These are phyloP conservation scores for Sugiyamaella boreocaroliniensis DNA, from an alignment of 805 yeast genomes.

Conservation along the genomic window DNA sequence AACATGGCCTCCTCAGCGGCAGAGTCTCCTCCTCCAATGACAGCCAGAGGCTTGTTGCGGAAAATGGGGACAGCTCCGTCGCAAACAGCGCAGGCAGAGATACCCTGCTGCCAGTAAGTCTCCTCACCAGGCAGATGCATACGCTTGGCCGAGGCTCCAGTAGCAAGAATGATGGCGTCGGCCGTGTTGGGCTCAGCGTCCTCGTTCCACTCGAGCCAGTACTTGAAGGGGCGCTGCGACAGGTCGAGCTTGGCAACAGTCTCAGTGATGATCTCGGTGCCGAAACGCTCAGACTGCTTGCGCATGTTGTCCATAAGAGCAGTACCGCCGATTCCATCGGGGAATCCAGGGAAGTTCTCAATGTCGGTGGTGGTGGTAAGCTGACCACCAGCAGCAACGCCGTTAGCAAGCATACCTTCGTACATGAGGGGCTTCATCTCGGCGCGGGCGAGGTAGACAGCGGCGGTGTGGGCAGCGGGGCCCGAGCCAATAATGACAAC, in stretches of 20 bases:
- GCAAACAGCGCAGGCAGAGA: constrained; percentile 99
- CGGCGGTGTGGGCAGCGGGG: constrained; percentile 99
- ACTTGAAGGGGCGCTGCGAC: constrained; percentile 82
- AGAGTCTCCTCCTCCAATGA: constrained; percentile 98
- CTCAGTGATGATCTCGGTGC: constrained; percentile 91
- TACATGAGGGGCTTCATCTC: constrained; percentile 89
- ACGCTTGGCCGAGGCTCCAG: constrained; percentile 98
- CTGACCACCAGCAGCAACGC: constrained; percentile 98
- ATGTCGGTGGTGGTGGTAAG: constrained; percentile 97
- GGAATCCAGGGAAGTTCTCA: constrained; percentile 99
- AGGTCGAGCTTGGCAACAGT: constrained; percentile 91
- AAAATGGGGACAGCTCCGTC: constrained; percentile 99
- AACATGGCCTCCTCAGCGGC: constrained; percentile 99
- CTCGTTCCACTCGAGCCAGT: constrained; percentile 95
- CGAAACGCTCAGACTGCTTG: constrained; percentile 77
- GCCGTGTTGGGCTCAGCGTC: constrained; percentile 86
- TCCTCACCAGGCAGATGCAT: constrained; percentile 94
- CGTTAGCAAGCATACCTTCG: constrained; percentile 96
- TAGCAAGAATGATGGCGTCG: constrained; percentile 87
- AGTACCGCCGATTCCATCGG: constrained; percentile 81
- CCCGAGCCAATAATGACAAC: constrained; percentile 69
- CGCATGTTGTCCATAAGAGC: constrained; percentile 92
- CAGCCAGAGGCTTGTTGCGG: constrained; percentile 96
- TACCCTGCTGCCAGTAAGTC: constrained; percentile 97
- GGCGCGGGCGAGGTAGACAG: constrained; percentile 93